These are phyloP conservation scores for Akanthomyces muscarius DNA, from an alignment of 2,329 filamentous ascomycete species.

Conservation along the genomic window DNA sequence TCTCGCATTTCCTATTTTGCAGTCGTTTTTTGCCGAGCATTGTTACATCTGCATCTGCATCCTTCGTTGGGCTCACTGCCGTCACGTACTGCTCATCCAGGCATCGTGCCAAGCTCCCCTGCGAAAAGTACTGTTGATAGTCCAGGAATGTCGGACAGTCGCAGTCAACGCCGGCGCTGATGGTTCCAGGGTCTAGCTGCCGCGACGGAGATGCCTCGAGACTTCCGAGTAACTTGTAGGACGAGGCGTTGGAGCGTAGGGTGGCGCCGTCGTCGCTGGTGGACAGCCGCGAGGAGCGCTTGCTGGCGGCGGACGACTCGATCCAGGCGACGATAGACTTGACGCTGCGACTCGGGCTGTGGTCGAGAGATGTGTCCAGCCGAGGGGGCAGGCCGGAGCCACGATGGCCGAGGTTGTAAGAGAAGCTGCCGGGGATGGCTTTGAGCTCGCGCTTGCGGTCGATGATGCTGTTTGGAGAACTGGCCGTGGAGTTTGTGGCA, in stretches of 20 bases:
- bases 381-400: constrained; percentile 11
- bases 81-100: constrained; percentile 22
- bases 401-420: constrained; percentile 26
- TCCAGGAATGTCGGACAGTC: constrained; percentile 32
- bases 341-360: constrained; percentile 24
- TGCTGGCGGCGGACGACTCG: constrained; percentile 22
- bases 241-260: neutral
- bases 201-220: neutral
- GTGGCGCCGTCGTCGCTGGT: constrained; percentile 6
- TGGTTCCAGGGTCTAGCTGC: neutral
- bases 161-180: constrained; percentile 24
- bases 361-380: neutral
- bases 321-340: constrained; percentile 32
- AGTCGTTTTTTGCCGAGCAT: neutral
- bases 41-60: neutral
- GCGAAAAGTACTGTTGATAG: constrained; percentile 31
- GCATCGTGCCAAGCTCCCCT: constrained; percentile 29
- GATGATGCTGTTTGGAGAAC: constrained; percentile 11
- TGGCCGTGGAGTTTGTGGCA: neutral
- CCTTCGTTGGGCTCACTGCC: neutral
- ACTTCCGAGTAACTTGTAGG: neutral
- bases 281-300: neutral
- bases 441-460: constrained; percentile 17
- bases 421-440: constrained; percentile 28
- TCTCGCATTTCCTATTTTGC: neutral